Conservation (phyloP, 2,329 filamentous ascomycete species). For the Alternaria postmessia region DNA sequence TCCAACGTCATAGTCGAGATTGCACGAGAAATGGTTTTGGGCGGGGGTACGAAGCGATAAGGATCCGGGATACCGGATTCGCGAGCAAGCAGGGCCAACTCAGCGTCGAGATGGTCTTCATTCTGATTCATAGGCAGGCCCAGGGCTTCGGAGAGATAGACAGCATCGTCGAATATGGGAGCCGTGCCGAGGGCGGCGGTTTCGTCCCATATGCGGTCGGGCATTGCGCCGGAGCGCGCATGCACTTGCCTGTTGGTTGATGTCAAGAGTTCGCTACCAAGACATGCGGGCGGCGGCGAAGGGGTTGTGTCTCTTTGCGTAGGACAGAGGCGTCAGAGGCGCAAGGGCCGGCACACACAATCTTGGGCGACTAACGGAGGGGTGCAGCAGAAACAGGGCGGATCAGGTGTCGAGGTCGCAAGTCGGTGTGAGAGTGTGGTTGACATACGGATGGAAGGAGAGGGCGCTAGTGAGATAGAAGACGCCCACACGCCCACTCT, state of each 20-base stretch:
- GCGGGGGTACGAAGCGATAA: conserved; percentile 40
- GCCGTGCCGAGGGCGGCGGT: conserved; percentile 35
- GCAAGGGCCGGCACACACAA: conserved; percentile 15
- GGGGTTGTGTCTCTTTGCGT: conserved; percentile 11
- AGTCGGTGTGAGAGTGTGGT: conserved; percentile 14
- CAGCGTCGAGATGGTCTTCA: conserved; percentile 45
- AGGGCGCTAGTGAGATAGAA: conserved; percentile 12
- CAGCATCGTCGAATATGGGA: conserved; percentile 47
- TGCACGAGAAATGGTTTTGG: conserved; percentile 36
- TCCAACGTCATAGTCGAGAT: conserved; percentile 42
- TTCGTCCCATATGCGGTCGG: conserved; percentile 31
- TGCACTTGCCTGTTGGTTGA: conserved; percentile 34
- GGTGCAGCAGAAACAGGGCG: conserved; percentile 12
- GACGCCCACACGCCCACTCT: conserved; percentile 2
- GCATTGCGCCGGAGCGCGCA: conserved; percentile 48
- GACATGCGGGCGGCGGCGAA: conserved; percentile 29
- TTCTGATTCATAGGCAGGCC: conserved; percentile 32
- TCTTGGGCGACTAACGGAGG: conserved; percentile 4
- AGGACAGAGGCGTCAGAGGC: conserved; percentile 6
- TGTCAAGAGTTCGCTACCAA: conserved; percentile 28
- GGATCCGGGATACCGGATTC: conserved; percentile 46
- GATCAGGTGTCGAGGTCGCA: conserved; percentile 16
- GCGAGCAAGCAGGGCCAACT: conserved; percentile 36
- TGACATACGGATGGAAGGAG: conserved; percentile 3
- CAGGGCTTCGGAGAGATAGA: conserved; percentile 45